Evolutionary conservation across 2,329 filamentous ascomycete species (phyloP).

Genomic region (Tolypocladium album): DNA sequence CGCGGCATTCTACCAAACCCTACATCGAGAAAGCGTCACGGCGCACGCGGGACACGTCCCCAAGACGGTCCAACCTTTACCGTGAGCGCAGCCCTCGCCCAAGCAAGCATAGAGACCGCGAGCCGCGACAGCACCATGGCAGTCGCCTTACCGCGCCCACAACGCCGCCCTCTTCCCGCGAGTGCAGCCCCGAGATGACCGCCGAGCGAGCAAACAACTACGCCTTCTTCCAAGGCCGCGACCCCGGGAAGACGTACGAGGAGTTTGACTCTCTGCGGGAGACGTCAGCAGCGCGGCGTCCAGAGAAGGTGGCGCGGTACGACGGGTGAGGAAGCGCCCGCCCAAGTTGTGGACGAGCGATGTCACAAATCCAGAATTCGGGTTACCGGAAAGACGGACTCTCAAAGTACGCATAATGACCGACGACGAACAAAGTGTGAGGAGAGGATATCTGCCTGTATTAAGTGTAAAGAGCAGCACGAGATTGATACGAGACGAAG

Average conservation of each 20-base stretch:
- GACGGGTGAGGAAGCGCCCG: not conserved
- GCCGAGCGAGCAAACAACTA: constrained; percentile 15
- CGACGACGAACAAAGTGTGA: not conserved
- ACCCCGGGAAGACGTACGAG: constrained; percentile 11
- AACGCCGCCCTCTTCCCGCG: not conserved
- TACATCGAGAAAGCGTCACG: not conserved
- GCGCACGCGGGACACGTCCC: not conserved
- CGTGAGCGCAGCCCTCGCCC: not conserved
- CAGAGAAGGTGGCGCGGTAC: not conserved
- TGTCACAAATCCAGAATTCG: not conserved
- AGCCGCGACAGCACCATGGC: not conserved
- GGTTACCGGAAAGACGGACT: not conserved
- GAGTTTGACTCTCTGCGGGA: constrained; percentile 7
- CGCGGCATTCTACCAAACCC: not conserved
- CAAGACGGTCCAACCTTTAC: not conserved
- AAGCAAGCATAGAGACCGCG: not conserved
- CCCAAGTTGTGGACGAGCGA: not conserved
- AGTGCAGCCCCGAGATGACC: not conserved
- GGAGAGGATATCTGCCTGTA: not conserved
- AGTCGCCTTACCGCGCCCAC: not conserved
- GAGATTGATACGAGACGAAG: not conserved
- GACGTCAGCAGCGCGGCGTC: not conserved
- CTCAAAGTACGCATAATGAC: not conserved
- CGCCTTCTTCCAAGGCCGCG: constrained; percentile 15
- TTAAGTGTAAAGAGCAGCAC: not conserved